These are phyloP conservation scores for Blepharisma undulans DNA, from an alignment of 169 alveolate genomes.

Conservation along the genomic window DNA sequence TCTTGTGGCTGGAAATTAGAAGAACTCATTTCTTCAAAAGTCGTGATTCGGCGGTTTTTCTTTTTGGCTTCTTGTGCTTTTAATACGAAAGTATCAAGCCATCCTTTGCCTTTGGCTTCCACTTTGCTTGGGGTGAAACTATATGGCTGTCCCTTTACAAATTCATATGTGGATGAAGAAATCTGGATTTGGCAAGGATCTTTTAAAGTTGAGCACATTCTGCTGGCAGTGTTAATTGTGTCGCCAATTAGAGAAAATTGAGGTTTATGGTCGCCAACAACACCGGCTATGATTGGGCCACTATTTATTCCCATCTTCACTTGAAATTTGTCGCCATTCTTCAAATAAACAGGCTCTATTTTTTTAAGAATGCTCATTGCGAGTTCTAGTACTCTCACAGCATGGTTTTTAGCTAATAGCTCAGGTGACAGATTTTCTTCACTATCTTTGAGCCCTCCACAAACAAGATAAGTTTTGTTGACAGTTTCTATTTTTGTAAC, in stretches of 20 bases:
- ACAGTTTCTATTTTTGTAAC: conserved; percentile 46
- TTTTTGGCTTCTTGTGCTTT: not conserved
- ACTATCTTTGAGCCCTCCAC: conserved; percentile 43
- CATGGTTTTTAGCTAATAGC: conserved; percentile 33
- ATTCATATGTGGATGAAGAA: conserved; percentile 19
- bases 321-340: conserved; percentile 30
- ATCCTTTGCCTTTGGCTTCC: conserved; percentile 62
- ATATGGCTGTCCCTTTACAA: not conserved
- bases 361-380: conserved; percentile 38
- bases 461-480: conserved; percentile 38
- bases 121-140: conserved; percentile 1
- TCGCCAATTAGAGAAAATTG: conserved; percentile 97
- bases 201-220: conserved; percentile 81
- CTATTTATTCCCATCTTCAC: conserved; percentile 94
- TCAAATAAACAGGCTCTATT: conserved; percentile 33
- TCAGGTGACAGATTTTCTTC: conserved; percentile 34
- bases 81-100: conserved; percentile 48
- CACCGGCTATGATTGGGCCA: conserved; percentile 97
- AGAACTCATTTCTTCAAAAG: conserved; percentile 7
- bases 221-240: conserved; percentile 96
- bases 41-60: not conserved
- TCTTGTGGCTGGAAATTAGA: not conserved
- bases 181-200: not conserved
- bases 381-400: conserved; percentile 5
- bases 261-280: conserved; percentile 97